Conservation (phyloP, 2,329 filamentous ascomycete genomes). For the Penicillium psychrosexuale region DNA sequence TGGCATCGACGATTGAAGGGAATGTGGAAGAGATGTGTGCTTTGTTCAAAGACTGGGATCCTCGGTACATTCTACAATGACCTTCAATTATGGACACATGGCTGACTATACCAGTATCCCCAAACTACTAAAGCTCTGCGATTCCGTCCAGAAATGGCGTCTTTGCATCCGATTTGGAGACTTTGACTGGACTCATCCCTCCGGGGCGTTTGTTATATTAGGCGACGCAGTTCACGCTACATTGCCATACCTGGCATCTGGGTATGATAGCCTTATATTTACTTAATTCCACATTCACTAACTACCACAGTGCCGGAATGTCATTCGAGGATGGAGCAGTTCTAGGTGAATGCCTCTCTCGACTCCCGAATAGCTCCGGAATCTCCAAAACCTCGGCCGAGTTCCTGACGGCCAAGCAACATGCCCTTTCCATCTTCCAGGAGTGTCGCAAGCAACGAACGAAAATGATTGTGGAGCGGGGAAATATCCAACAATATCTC, state of each 20-base stretch:
- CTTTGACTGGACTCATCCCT: constrained; percentile 57
- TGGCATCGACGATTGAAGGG: constrained; percentile 47
- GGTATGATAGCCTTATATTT: constrained; percentile 18
- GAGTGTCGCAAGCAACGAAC: constrained; percentile 57
- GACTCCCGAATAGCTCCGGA: constrained; percentile 41
- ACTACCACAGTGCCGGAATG: constrained; percentile 53
- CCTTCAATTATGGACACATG: rapidly evolving
- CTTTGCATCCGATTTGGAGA: constrained; percentile 56
- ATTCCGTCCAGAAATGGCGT: constrained; percentile 61
- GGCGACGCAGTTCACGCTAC: constrained; percentile 65
- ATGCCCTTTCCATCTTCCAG: constrained; percentile 50
- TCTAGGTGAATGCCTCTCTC: constrained; percentile 54
- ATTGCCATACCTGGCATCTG: constrained; percentile 59
- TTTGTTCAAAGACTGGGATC: constrained; percentile 58
- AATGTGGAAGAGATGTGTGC: constrained; percentile 55
- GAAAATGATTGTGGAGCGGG: constrained; percentile 57
- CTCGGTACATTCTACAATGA: constrained; percentile 29
- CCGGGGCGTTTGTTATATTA: constrained; percentile 56
- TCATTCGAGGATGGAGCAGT: constrained; percentile 60
- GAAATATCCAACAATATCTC: constrained; percentile 60
- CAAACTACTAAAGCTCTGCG: constrained; percentile 57
- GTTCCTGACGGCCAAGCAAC: constrained; percentile 33
- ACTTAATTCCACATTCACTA: background rate
- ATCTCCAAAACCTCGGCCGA: constrained; percentile 21
- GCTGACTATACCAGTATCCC: constrained; percentile 37